Evolutionary conservation across 2,329 filamentous ascomycete genomes (phyloP).

Genomic region (Annulohypoxylon truncatum): DNA sequence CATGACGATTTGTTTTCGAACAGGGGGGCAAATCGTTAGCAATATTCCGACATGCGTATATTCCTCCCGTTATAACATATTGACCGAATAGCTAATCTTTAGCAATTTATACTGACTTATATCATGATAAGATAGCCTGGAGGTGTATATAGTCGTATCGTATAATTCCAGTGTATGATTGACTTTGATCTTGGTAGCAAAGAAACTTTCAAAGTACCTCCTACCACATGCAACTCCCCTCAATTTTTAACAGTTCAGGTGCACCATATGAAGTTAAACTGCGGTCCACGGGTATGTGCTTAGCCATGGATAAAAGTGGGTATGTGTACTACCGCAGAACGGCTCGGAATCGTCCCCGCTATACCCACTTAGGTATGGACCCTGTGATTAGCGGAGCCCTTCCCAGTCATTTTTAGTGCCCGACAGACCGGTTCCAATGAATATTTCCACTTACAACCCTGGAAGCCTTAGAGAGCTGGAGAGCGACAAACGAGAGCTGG

Average conservation of each 20-base stretch:
- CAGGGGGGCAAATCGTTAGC: not conserved
- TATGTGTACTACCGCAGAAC: not conserved
- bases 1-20: slow-evolving; percentile 25
- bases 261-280: slow-evolving; percentile 6
- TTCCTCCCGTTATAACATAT: not conserved
- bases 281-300: slow-evolving; percentile 3
- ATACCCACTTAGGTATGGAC: slow-evolving; percentile 21
- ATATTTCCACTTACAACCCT: slow-evolving; percentile 23
- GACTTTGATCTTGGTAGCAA: not conserved
- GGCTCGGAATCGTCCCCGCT: slow-evolving; percentile 46
- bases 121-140: not conserved
- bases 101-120: not conserved
- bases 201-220: not conserved
- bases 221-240: not conserved
- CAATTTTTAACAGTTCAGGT: slow-evolving; percentile 14
- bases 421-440: slow-evolving; percentile 26
- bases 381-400: slow-evolving; percentile 30
- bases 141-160: not conserved
- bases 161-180: no score
- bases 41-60: not conserved
- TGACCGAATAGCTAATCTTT: not conserved
- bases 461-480: slow-evolving; percentile 7
- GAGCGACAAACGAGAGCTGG: not conserved
- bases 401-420: slow-evolving; percentile 26
- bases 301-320: slow-evolving; percentile 29